Conservation (phyloP, 139 green algal genomes). For the Pseudopediastrum boryanum region DNA sequence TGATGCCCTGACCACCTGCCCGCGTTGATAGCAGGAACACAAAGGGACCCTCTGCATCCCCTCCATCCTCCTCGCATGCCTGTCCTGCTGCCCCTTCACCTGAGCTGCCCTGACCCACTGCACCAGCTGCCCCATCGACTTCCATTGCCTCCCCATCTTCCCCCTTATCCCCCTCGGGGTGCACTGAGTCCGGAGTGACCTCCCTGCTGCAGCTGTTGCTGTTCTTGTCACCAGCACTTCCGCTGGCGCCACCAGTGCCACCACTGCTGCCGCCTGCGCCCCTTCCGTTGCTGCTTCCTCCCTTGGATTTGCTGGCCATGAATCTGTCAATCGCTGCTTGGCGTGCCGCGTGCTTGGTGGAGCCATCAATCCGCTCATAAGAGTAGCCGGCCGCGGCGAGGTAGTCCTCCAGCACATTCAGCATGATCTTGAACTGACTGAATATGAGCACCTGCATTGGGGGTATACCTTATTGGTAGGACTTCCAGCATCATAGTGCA, state of each 20-base stretch:
- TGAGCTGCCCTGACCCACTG: not conserved
- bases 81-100: not conserved
- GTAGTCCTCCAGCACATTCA: conserved; percentile 91
- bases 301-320: conserved; percentile 17
- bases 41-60: conserved; percentile 62
- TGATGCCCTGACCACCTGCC: conserved; percentile 96
- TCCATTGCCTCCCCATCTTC: not conserved
- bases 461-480: no score
- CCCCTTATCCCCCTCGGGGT: not conserved
- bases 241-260: not conserved
- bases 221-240: not conserved
- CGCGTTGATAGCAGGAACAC: conserved; percentile 93
- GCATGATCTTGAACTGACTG: conserved; percentile 90
- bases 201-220: not conserved
- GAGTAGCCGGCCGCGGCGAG: conserved; percentile 55
- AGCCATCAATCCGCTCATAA: conserved; percentile 89
- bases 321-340: conserved; percentile 90
- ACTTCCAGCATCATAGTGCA: no score
- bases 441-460: conserved; percentile 89
- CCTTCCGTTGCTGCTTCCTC: not conserved
- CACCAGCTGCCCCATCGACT: not conserved
- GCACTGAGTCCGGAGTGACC: not conserved
- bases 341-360: conserved; percentile 57
- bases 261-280: not conserved
- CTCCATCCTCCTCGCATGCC: not conserved